These are phyloP conservation scores for Candida pseudocylindracea DNA, from an alignment of 1,139 yeast genomes.

Conservation along the genomic window DNA sequence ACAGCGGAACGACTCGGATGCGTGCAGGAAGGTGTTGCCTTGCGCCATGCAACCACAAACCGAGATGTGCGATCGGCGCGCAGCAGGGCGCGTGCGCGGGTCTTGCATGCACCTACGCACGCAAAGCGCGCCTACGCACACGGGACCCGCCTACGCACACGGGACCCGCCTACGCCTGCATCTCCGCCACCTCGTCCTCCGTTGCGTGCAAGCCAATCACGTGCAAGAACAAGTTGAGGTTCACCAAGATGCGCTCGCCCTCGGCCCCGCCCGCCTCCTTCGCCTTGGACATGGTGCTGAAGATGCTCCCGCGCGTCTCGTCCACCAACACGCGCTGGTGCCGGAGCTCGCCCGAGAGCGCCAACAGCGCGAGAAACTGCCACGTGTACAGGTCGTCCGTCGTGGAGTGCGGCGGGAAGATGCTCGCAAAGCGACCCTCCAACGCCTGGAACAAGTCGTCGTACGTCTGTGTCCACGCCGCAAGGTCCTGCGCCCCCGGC, in stretches of 20 bases:
- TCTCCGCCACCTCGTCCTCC: conserved; percentile 33
- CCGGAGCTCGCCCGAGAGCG: conserved; percentile 77
- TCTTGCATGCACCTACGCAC: no score
- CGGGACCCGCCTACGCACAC: no score
- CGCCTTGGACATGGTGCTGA: conserved; percentile 71
- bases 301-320: conserved; percentile 84
- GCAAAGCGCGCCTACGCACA: no score
- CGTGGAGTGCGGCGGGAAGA: conserved; percentile 57
- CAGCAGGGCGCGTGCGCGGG: no score
- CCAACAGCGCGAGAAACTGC: conserved; percentile 92
- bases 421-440: conserved; percentile 54
- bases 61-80: no score
- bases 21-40: no score
- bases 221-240: conserved; percentile 79
- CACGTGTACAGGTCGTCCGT: conserved; percentile 67
- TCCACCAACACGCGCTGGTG: conserved; percentile 92
- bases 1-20: no score
- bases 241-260: conserved; percentile 39
- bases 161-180: conserved; percentile 10
- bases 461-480: conserved; percentile 67
- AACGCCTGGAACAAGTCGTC: conserved; percentile 61
- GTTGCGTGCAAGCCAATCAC: conserved; percentile 95
- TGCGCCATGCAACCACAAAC: no score
- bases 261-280: conserved; percentile 38
- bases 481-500: conserved; percentile 32